Base-by-base conservation (phyloP, 257 asterid genomes). In the Penstemon davidsonii region DNA sequence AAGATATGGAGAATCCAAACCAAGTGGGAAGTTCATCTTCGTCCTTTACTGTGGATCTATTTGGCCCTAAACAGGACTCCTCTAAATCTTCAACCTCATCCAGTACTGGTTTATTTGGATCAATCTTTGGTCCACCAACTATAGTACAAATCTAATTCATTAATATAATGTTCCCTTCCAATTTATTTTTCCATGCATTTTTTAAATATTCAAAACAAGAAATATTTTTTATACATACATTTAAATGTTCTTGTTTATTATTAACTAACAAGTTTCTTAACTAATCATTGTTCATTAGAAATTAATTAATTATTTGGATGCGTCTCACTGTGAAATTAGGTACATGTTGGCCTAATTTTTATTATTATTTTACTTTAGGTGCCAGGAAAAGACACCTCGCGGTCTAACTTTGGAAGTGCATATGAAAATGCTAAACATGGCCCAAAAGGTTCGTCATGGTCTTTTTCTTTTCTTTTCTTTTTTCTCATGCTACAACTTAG, bases 81-180 rank as follows among this genome's bases (percentile, higher is more conserved):
- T 71, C 89, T 7, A 75, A 69, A 53, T 79, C 91, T 10, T 70
- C 88, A 25, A 25, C 33, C 33, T 25, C 33, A 25, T 25, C 33
- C 33, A 25, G 2, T 7, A 33, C 72, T 2, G 73, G 73, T 15
- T 77, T 60, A 75, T 88, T 86, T 64, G 85, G 77, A n/a, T 76
- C 94, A n/a, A 84, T 88, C 71, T 86, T 88, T 69, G 91, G 85
- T 40, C 86, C 89, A 42, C 66, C 86, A 51, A 62, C 82, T 6
- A 80, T 69, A 88, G 95, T 85, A 85, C 1, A 9, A 4, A 9
- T 66, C 19, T 37, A 25, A 25, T 25, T 0, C 33, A 25, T 25
- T 1, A 25, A 25, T 25, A 25, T 25, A 25, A 25, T 25, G 33
- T 25, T 25, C 33, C 33, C 33, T 25, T 25, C 33, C 33, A 1